A percentile compares a stretch with the other conserved stretches of the same genome.
Conservation (phyloP, 331 rosid species). For the Arachis monticola region DNA sequence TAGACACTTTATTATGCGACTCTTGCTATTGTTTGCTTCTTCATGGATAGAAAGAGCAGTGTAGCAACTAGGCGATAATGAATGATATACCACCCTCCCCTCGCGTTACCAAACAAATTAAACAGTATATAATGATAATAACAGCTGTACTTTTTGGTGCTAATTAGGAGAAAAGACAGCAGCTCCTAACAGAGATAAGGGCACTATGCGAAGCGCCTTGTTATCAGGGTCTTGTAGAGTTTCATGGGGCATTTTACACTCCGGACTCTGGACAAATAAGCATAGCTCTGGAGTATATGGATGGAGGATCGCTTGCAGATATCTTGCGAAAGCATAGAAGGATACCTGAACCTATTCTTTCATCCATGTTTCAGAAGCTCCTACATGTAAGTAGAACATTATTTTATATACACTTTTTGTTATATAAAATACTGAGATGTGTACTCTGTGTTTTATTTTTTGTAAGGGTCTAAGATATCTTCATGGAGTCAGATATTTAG, state of each 20-base stretch:
- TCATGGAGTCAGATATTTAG: slow-evolving; percentile 91
- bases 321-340: slow-evolving; percentile 62
- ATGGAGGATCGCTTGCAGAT: slow-evolving; percentile 95
- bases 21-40: slow-evolving; percentile 4
- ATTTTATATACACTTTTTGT: slow-evolving; percentile 28
- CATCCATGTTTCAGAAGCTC: slow-evolving; percentile 91
- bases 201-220: slow-evolving; percentile 95
- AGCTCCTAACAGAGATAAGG: slow-evolving; percentile 93
- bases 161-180: slow-evolving; percentile 93
- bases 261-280: slow-evolving; percentile 99
- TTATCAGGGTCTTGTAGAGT: slow-evolving; percentile 90
- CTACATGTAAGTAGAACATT: slow-evolving; percentile 58
- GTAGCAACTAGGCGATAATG: neutral
- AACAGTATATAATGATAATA: neutral
- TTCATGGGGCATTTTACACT: slow-evolving; percentile 96
- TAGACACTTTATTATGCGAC: slow-evolving; percentile 15
- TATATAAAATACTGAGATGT: slow-evolving; percentile 13
- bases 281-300: slow-evolving; percentile 98
- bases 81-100: neutral
- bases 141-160: slow-evolving; percentile 31
- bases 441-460: slow-evolving; percentile 30
- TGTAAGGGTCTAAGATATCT: slow-evolving; percentile 87
- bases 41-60: slow-evolving; percentile 11
- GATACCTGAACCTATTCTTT: slow-evolving; percentile 82
- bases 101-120: neutral